These are phyloP conservation scores for Russula brevipes DNA, from an alignment of 768 basidiomycete species.

Conservation along the genomic window DNA sequence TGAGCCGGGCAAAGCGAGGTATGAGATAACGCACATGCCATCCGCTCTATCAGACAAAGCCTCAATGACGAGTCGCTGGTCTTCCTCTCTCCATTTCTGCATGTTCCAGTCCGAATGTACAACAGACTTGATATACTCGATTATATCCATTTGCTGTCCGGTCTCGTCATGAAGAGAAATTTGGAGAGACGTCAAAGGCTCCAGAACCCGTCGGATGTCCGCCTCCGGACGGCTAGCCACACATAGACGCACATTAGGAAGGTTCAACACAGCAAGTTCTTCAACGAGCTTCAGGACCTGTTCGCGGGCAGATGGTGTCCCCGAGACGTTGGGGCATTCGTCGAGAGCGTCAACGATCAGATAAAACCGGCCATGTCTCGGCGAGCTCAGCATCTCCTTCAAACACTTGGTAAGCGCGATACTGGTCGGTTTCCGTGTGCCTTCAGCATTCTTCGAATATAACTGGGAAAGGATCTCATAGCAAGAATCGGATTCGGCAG, in stretches of 20 bases:
- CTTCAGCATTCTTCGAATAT: background rate
- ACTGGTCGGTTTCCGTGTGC: background rate
- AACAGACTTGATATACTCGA: background rate
- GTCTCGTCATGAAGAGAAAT: background rate
- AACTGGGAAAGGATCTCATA: background rate
- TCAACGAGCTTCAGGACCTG: background rate
- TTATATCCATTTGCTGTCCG: background rate
- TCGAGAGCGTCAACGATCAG: constrained; percentile 2
- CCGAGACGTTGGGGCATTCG: background rate
- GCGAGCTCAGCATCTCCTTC: background rate
- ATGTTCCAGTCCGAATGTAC: background rate
- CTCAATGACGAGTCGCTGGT: background rate
- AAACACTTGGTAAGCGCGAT: background rate
- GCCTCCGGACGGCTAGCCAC: background rate
- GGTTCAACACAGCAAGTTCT: background rate
- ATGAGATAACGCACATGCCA: constrained; percentile 6
- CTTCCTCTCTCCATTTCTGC: background rate
- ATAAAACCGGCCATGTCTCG: background rate
- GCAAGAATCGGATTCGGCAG: background rate
- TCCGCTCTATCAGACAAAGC: constrained; percentile 1
- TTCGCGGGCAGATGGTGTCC: background rate
- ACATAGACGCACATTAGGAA: background rate
- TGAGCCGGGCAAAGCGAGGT: no score
- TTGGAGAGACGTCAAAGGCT: background rate
- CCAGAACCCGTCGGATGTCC: background rate